Base-by-base conservation (phyloP, 129 eudicot genomes). In the Solidago caesia region DNA sequence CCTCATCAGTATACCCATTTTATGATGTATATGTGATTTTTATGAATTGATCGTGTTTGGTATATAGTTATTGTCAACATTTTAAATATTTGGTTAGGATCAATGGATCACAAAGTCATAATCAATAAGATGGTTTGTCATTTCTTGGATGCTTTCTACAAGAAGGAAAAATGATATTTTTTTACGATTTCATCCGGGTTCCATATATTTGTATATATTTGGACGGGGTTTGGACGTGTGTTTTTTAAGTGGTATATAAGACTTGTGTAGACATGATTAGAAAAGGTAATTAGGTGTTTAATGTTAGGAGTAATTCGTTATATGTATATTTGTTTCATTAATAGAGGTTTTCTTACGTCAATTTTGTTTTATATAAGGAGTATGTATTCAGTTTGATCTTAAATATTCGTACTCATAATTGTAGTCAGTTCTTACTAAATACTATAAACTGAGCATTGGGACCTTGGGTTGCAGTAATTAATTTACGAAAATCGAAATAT, bases 181-280 rank as follows among this genome's bases (percentile, higher is more conserved):
- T 58, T 11, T 9, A 57, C 11, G 44, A 57, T 41, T 42, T 42
- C 1, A 1, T 16, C 33, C 46, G 5, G 44, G 33, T 60, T 73
- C n/a, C 53, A 4, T 26, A 21, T 59, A 14, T 11, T 52, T 72
- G 21, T 55, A 26, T 25, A 42, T 55, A 43, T 11, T 26, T 13
- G 61, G 44, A 46, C 60, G 60, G 60, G 14, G 10, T n/a, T 60
- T 61, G 11, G 33, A 16, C 45, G 12, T 62, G 48, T 4, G 15
- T 46, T 61, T 57, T 9, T 2, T 6, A 5, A 42, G 55, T 42
- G 58, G 11, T 25, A 57, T 55, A 5, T 4, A 6, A 14, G 41
- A 57, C 55, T 58, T 72, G 41, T n/a, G 15, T 71, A 71, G 55
- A 21, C 4, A 29, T 11, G 25, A 13, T n/a, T 55, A 70, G 63